Percentiles rank a stretch among this genome's conserved stretches.
Evolutionary conservation across 2,329 filamentous ascomycete genomes (phyloP).

Genomic region (Scorias spongiosa): DNA sequence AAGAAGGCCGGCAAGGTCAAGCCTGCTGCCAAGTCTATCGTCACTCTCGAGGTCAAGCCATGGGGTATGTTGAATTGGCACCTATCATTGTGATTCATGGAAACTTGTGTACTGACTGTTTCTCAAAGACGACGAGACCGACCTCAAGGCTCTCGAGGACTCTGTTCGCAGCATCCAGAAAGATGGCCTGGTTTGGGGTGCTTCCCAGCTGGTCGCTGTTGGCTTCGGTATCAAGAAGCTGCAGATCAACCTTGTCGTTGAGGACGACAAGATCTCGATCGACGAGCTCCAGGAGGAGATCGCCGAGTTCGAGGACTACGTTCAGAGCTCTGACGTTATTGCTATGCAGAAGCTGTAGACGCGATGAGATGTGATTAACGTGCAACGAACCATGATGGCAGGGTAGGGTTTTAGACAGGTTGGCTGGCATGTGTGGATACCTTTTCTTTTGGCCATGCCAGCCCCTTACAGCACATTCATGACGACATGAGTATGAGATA

Average conservation of each 20-base stretch:
- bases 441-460: too few species aligned
- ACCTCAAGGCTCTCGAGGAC: conserved; percentile 69
- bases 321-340: conserved; percentile 83
- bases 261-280: conserved; percentile 88
- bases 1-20: conserved; percentile 95
- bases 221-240: conserved; percentile 99
- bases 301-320: conserved; percentile 76
- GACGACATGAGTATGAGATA: too few species aligned
- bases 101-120: not conserved
- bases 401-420: too few species aligned
- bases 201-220: conserved; percentile 72
- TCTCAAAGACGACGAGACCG: conserved; percentile 71
- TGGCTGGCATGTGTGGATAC: too few species aligned
- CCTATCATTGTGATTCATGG: conserved; percentile 14
- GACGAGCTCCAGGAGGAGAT: conserved; percentile 81
- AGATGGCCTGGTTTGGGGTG: conserved; percentile 95
- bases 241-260: conserved; percentile 93
- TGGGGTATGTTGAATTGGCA: conserved; percentile 54
- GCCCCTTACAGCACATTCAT: too few species aligned
- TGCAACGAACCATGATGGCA: too few species aligned
- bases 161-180: conserved; percentile 71
- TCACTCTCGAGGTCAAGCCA: conserved; percentile 93
- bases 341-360: conserved; percentile 86
- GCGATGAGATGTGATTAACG: conserved; percentile 9
- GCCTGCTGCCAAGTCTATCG: conserved; percentile 85